These are phyloP conservation scores for Xylariaceae sp. DNA, from an alignment of 2,329 filamentous ascomycete genomes.

Conservation along the genomic window DNA sequence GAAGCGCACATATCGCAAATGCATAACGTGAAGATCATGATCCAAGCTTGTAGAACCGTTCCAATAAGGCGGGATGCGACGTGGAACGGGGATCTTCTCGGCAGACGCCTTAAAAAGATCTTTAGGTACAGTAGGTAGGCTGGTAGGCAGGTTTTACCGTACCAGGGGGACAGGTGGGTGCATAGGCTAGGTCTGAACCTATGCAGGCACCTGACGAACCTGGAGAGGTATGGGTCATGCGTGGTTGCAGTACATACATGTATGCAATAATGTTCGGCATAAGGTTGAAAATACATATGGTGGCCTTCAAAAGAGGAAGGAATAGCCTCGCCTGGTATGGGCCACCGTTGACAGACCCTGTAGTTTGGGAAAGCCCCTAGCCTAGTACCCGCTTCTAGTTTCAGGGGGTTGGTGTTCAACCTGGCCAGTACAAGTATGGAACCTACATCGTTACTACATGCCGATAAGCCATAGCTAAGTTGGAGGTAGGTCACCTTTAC, in stretches of 20 bases:
- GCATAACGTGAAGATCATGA: slow-evolving; percentile 10
- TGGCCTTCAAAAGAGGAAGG: neutral
- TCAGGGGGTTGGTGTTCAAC: no score
- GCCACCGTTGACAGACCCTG: neutral
- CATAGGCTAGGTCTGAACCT: no score
- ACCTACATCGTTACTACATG: no score
- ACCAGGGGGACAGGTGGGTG: neutral
- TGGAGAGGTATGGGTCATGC: neutral
- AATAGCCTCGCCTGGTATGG: neutral
- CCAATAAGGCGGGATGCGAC: slow-evolving; percentile 9
- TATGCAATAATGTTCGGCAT: neutral
- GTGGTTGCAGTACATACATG: neutral
- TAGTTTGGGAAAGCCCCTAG: neutral
- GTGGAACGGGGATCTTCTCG: slow-evolving; percentile 11
- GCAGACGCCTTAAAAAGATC: slow-evolving; percentile 17
- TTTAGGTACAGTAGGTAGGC: neutral
- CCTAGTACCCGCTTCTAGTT: neutral
- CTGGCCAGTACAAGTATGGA: no score
- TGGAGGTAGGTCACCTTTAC: no score
- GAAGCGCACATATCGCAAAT: slow-evolving; percentile 7
- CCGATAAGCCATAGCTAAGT: no score
- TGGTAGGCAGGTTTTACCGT: no score
- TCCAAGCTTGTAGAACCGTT: slow-evolving; percentile 14
- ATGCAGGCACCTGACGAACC: no score
- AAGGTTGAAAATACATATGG: neutral